phyloP scores from a whole-genome alignment of 805 yeast species.

The Ogataea paradorogensis region DNA sequence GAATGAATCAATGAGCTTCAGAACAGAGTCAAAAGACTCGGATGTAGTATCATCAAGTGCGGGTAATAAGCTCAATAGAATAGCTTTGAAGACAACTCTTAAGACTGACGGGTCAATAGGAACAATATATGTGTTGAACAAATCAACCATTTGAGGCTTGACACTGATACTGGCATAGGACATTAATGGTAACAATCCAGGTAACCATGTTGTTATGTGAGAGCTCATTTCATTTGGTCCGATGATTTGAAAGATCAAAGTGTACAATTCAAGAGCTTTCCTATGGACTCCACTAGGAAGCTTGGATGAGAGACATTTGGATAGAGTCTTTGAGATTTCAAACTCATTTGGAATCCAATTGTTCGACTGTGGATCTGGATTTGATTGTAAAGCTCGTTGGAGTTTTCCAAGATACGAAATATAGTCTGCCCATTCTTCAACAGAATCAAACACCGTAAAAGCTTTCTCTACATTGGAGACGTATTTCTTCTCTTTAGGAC shows the following conservation, averaged over 20 bases:
- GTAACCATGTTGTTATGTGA: slow-evolving; percentile 76
- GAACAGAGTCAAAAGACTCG: slow-evolving; percentile 66
- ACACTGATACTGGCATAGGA: slow-evolving; percentile 87
- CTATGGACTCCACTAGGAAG: slow-evolving; percentile 96
- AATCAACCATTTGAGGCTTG: slow-evolving; percentile 68
- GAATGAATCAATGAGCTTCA: slow-evolving; percentile 59
- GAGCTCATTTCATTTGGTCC: slow-evolving; percentile 52
- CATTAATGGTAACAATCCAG: slow-evolving; percentile 88
- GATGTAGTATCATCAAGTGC: slow-evolving; percentile 92
- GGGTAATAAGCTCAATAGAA: slow-evolving; percentile 72
- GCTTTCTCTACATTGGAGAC: slow-evolving; percentile 69
- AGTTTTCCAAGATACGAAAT: slow-evolving; percentile 83
- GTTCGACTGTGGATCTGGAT: slow-evolving; percentile 37
- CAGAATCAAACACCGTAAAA: slow-evolving; percentile 69
- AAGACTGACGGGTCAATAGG: slow-evolving; percentile 48
- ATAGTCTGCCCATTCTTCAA: slow-evolving; percentile 97
- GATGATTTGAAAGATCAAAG: slow-evolving; percentile 61
- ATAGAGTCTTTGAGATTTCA: slow-evolving; percentile 65
- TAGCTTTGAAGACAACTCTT: slow-evolving; percentile 59
- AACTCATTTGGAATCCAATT: slow-evolving; percentile 67
- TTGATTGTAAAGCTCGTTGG: slow-evolving; percentile 62
- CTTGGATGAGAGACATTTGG: slow-evolving; percentile 75
- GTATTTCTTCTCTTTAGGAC: slow-evolving; percentile 67
- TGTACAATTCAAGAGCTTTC: slow-evolving; percentile 78
- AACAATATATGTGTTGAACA: slow-evolving; percentile 56